Evolutionary conservation across 176 grass and related monocot genomes (phyloP).

Genomic region (Miscanthus lutarioriparius): DNA sequence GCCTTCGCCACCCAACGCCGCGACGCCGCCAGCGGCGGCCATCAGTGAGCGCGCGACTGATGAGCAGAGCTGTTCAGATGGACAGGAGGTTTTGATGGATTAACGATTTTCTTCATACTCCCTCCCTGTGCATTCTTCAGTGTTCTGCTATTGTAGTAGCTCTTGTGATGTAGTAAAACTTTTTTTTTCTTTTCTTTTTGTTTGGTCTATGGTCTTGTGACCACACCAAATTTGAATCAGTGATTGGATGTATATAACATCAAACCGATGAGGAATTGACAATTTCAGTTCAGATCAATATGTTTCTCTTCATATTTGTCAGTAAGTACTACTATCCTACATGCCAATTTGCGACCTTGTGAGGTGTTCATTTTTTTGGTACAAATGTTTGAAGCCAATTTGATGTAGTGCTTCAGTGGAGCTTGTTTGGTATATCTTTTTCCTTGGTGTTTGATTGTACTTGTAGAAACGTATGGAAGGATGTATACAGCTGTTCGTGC

Average conservation of each 20-base stretch:
- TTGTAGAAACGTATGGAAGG: background rate
- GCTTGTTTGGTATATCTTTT: background rate
- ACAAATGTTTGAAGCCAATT: background rate
- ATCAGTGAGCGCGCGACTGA: conserved; percentile 17
- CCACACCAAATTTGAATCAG: conserved; percentile 31
- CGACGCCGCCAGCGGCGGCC: background rate
- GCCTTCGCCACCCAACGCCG: conserved; percentile 9
- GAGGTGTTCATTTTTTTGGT: too few relatives aligned
- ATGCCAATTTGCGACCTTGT: background rate
- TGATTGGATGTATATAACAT: conserved; percentile 55
- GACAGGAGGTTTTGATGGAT: conserved; percentile 6
- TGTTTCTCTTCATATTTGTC: background rate
- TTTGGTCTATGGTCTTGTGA: conserved; percentile 33
- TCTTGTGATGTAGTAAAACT: conserved; percentile 25
- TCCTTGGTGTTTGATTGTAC: background rate
- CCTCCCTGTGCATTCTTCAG: background rate
- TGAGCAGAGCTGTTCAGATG: background rate
- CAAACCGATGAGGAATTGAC: conserved; percentile 31
- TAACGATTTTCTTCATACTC: conserved; percentile 19
- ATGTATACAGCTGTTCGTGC: background rate
- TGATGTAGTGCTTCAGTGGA: background rate
- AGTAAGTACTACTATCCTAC: too few relatives aligned
- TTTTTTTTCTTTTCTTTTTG: background rate
- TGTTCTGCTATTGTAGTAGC: conserved; percentile 46
- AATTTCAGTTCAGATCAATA: conserved; percentile 20